Evolutionary conservation across 345 rosid species (phyloP).

Genomic region (Cardamine chenopodiifolia): DNA sequence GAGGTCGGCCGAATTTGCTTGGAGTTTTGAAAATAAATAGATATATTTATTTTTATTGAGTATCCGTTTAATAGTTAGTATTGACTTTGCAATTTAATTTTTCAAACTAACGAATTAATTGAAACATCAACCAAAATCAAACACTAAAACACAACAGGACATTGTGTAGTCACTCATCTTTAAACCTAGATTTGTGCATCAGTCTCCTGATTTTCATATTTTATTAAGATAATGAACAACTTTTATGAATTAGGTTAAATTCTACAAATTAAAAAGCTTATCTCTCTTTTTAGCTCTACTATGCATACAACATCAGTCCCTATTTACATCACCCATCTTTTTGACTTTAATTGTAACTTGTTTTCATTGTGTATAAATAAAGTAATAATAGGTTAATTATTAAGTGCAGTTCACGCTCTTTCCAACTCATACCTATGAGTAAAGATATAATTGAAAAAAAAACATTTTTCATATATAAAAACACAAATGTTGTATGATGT

Average conservation of each 20-base stretch:
- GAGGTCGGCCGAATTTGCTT: slow-evolving; percentile 2
- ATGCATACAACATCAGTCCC: slow-evolving; percentile 1
- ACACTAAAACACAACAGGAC: slow-evolving; percentile 28
- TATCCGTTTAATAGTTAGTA: slow-evolving; percentile 22
- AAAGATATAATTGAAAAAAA: neutral
- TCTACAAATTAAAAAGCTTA: slow-evolving; percentile 22
- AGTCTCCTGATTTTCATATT: slow-evolving; percentile 10
- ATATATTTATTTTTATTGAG: neutral
- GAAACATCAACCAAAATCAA: slow-evolving; percentile 22
- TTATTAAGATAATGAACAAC: neutral
- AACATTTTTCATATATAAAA: neutral
- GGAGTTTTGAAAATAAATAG: neutral
- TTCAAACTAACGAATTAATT: neutral
- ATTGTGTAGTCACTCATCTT: slow-evolving; percentile 18
- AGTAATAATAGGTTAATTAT: neutral
- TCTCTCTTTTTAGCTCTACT: slow-evolving; percentile 6
- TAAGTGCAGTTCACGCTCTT: neutral
- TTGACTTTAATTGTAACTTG: neutral
- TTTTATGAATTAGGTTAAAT: slow-evolving; percentile 21
- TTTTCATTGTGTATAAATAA: slow-evolving; percentile 6
- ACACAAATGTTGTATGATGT: slow-evolving; percentile 16
- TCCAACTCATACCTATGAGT: slow-evolving; percentile 25
- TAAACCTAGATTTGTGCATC: slow-evolving; percentile 28
- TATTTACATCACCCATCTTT: slow-evolving; percentile 15
- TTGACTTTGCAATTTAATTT: slow-evolving; percentile 31